Base-by-base conservation (phyloP, 495 filamentous ascomycete species). In the Daldinia childiae region DNA sequence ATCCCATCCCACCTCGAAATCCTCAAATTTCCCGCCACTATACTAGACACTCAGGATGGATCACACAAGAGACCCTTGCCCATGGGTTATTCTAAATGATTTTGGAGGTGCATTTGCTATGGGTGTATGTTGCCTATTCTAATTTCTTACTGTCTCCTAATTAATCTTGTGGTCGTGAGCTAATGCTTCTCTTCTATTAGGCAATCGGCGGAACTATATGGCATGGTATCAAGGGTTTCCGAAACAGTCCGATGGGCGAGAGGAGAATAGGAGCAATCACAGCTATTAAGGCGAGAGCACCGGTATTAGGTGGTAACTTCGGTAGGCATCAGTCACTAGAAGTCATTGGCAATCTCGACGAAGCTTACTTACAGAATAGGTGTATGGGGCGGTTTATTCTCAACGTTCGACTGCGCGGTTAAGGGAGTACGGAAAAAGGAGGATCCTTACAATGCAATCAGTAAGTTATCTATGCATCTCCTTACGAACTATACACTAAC, bases 31-130 rank as follows among this genome's bases (percentile, higher is more conserved):
- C 19, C 43, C 17, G 43, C 43, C 43, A 48, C 41, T 21, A 43
- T 57, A 58, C 52, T 12, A 11, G 58, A 43, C 30, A 48, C n/a
- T 34, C 65, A 68, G 67, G 58, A 89, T 97, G 90, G 85, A 99
- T 85, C 86, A 98, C 82, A 82, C 88, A 74, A 88, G 95, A 87
- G 83, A 97, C 81, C 95, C 95, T 59, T 98, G 95, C 79, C 95
- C 96, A 41, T 98, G 93, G 93, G 95, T 98, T 74, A 90, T 94
- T 64, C 87, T 98, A 66, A 97, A 92, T 79, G 95, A 99, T 79
- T 98, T 98, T 72, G 95, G 95, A 70, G 95, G 95, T 80, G 96
- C 95, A 58, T 98, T 99, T 78, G 90, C 88, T 76, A 99, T 99
- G 95, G 95, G 95, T 66, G 93, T 96, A 91, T 61, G 91, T 88